Evolutionary conservation across 805 yeast species (phyloP), one percentile per base, ranked within the genome.

Genomic region (Wickerhamomyces sydowiorum): DNA sequence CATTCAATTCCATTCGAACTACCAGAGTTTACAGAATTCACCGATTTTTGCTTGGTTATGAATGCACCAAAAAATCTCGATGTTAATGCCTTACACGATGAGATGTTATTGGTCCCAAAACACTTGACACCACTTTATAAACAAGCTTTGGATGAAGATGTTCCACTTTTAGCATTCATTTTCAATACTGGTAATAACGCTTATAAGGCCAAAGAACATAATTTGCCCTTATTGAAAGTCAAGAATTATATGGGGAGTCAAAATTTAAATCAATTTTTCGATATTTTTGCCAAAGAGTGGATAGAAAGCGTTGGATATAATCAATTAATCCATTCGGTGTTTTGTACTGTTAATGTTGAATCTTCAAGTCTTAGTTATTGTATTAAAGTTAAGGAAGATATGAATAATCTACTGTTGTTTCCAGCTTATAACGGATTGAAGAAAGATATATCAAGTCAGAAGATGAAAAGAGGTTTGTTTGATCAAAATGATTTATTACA

Each of bases 241-340:
- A 41, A 49, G 30, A 32, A 18, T 4, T 28, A 39, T 7, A 33
- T 45, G 13, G 41, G 44, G 0, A 15, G 32, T 4, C 40, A 45
- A 4, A 45, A 37, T 13, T 41, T 45, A 27, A 50, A 50, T 20
- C 36, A 41, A 10, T 64, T 70, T 39, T 71, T 73, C 50, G 76
- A 73, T 45, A 44, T 49, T 1, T 61, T 74, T 50, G 72, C 76
- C 0, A 49, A 52, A 21, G 56, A 54, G 12, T 74, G 77, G 78
- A 49, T 64, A 3, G 51, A 54, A 19, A 56, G 55, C 8, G 44
- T 64, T 12, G 55, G 60, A 13, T 57, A 64, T 38, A 53, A 55
- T 14, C 58, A 59, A 23, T 55, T 75, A 27, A 46, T 72, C 2
- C 65, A 65, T 36, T 72, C 77, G 0, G 57, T 59, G 2, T 70